Base-by-base conservation (phyloP, 2,329 filamentous ascomycete genomes). In the Xylaria arbuscula region DNA sequence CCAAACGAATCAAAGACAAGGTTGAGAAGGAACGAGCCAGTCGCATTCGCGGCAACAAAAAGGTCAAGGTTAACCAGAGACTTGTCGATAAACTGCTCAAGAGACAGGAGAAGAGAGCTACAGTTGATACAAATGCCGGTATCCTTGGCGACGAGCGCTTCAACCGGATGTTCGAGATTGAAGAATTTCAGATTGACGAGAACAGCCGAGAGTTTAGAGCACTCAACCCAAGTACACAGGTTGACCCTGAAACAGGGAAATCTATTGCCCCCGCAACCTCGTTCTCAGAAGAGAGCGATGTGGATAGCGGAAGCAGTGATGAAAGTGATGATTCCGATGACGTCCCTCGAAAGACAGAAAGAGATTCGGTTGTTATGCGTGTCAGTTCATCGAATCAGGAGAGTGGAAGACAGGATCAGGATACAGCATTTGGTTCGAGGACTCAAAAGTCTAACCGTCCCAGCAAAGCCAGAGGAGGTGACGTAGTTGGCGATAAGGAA, bases 21-120 rank as follows among this genome's bases (percentile, higher is more conserved):
- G 93, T 99, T 71, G 93, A 97, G 77, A 97, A 98, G 83, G 94
- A 98, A 81, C 90, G 96, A n/a, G 93, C 96, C 77, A 97, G 91
- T 79, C 89, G 96, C 73, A 98, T 99, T 76, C 89, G 96, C 74
- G 94, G 95, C 72, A 93, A 90, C 81, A 98, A 97, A 85, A 98
- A 97, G 86, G 92, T 97, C 84, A 98, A 98, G 86, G 94, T 99
- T 83, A 99, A 99, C 80, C 89, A 94, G 77, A 91, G 88, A 72
- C 81, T 92, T 71, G 92, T 92, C 68, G 91, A 95, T 77, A 93
- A 92, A 79, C 87, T 88, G 72, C 89, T 88, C 83, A 87, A 88
- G 77, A 87, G 86, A 71, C 88, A 88, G 75, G 89, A 89, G 75
- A 88, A 85, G 77, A 84, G 87, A 75, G 84, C 84, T 40, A 83